Base-by-base conservation (phyloP, 768 basidiomycete genomes). In the Phaeolepiota aurea region DNA sequence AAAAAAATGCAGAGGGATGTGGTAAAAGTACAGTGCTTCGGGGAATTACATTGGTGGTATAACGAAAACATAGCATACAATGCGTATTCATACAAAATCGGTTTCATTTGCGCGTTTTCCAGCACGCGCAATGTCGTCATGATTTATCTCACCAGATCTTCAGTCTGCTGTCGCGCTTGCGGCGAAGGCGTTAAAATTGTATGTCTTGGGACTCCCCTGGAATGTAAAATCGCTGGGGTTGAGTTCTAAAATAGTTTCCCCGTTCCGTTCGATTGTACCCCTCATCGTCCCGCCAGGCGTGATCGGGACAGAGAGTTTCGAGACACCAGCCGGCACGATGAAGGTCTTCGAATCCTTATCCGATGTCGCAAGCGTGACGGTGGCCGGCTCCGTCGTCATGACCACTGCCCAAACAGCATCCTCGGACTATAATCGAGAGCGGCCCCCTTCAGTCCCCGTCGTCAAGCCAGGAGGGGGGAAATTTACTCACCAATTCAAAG, bases 131-230 rank as follows among this genome's bases (percentile, higher is more conserved):
- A 7, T 28, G 25, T 28, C n/a, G 7, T 28, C 25, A 28, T 28
- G n/a, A 28, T 28, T 28, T 28, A 28, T n/a, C n/a, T 28, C 25
- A 28, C 22, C 25, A 31, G 9, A 20, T 18, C 30, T 37, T 50
- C 42, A 56, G 14, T 46, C 47, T 13, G 58, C 58, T 22, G 44
- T 57, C 14, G 61, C 59, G 32, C 61, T 57, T 16, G 63, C 67
- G n/a, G 82, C 82, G 41, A 77, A 77, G 10, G 71, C 79, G 46
- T 87, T 87, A 57, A 72, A 88, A 54, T 87, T 87, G 55, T 86
- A 88, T 16, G 55, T 60, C 31, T 62, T 12, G 3, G 85, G 82
- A 12, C 55, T 62, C 7, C 65, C 65, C 37, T 70, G 62, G 57
- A 82, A 85, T 18, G 50, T 59, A 52, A 84, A 84, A 25, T 62